A percentile compares a stretch with the other conserved stretches of the same genome.
phyloP scores from a whole-genome alignment of 176 grass and related monocot species.

The Raddia guianensis region DNA sequence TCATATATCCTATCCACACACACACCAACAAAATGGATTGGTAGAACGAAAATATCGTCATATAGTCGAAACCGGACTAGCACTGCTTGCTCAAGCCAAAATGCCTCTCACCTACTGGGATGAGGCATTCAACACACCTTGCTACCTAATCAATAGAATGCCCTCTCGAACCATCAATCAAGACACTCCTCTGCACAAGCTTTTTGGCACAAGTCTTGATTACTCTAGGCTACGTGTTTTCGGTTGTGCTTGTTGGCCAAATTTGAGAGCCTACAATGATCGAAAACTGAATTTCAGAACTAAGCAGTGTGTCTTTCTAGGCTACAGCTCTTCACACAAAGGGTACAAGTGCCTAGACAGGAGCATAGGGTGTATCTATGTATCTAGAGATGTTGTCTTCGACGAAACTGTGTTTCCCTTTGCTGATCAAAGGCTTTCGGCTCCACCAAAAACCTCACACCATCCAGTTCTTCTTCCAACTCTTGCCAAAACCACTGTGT shows the following conservation, averaged over 20 bases:
- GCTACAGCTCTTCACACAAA: not conserved
- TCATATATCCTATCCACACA: not conserved
- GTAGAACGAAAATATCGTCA: not conserved
- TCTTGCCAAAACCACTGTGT: too few species aligned
- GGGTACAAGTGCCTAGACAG: too few species aligned
- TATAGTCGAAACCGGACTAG: not conserved
- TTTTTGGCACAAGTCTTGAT: not conserved
- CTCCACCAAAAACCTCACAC: too few species aligned
- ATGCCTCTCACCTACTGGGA: not conserved
- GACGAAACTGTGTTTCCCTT: not conserved
- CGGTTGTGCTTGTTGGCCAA: not conserved
- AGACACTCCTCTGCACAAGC: not conserved
- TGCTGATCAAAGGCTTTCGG: not conserved
- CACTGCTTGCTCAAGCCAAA: not conserved
- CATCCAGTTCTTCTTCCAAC: not conserved
- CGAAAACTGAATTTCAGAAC: not conserved
- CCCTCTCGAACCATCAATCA: not conserved
- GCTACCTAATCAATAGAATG: not conserved
- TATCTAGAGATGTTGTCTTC: not conserved
- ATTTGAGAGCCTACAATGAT: not conserved
- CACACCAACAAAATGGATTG: not conserved
- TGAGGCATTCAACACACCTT: not conserved
- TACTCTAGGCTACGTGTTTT: not conserved
- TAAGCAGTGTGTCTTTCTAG: not conserved
- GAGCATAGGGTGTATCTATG: not conserved